A percentile compares a stretch with the other conserved stretches of the same genome.
Evolutionary conservation across 495 filamentous ascomycete species (phyloP).

Genomic region (Penicillium goetzii): DNA sequence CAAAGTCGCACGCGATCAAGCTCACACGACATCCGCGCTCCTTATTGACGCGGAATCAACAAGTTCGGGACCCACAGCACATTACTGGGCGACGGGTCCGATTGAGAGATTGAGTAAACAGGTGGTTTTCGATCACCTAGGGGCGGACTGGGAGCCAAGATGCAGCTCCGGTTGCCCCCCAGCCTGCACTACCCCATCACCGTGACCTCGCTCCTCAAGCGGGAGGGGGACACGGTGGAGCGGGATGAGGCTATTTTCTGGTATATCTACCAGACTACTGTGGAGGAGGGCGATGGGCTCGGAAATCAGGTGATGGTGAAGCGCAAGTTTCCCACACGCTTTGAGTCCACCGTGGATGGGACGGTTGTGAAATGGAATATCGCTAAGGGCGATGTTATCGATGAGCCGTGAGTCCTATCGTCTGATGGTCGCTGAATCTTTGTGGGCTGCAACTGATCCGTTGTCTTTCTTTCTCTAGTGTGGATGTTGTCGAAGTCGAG

Average conservation of each 20-base stretch:
- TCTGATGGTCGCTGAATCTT: background rate
- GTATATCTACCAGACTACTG: constrained; percentile 79
- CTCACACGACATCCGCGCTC: constrained; percentile 18
- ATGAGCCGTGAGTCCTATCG: constrained; percentile 42
- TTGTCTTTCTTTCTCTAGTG: constrained; percentile 31
- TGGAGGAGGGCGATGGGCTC: constrained; percentile 72
- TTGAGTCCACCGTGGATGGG: constrained; percentile 82
- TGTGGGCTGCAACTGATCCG: constrained; percentile 21
- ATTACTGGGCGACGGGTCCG: background rate
- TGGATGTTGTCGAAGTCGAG: constrained; percentile 74
- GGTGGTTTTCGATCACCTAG: constrained; percentile 21
- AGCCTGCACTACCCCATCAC: constrained; percentile 92
- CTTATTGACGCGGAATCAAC: constrained; percentile 13
- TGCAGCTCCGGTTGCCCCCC: constrained; percentile 56
- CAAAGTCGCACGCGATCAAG: constrained; percentile 35
- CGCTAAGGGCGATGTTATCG: constrained; percentile 69
- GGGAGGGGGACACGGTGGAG: constrained; percentile 71
- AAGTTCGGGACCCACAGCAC: background rate
- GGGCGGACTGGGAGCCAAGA: constrained; percentile 36
- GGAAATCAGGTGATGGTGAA: constrained; percentile 69
- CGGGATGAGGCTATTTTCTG: constrained; percentile 76
- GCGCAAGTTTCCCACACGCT: constrained; percentile 72
- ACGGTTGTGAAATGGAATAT: constrained; percentile 76
- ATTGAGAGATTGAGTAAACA: constrained; percentile 10
- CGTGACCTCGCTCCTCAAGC: constrained; percentile 81